Base-by-base conservation (phyloP, 2,329 filamentous ascomycete species). In the Emericellopsis cladophorae region DNA sequence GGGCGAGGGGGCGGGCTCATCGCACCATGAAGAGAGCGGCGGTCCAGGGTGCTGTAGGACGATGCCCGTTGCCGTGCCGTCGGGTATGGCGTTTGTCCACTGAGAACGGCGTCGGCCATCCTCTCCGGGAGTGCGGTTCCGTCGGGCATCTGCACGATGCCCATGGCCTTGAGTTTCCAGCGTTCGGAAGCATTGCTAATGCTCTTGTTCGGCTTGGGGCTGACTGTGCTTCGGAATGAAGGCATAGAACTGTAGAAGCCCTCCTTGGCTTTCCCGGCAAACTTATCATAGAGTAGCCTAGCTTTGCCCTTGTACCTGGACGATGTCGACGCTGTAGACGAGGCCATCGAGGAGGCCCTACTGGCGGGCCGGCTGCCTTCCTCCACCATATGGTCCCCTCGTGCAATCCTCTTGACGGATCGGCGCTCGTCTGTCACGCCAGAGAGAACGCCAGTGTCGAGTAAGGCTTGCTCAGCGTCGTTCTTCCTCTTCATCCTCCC, bases 111-210 rank as follows among this genome's bases (percentile, higher is more conserved):
- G 31, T 62, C 49, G 11, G 67, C 68, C 33, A 76, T 57, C 3
- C 62, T 60, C 45, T 76, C 71, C 6, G 71, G 72, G 3, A 74
- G 49, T 45, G 68, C 71, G 37, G 68, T 64, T n/a, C 72, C 65
- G 45, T 76, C 65, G 5, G 67, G 62, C 62, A 73, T 66, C 45
- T 65, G 67, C 3, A 72, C 67, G 15, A 75, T 61, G 9, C 65
- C 67, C 65, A 69, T 68, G 34, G 66, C 65, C 40, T 68, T 69
- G 43, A 70, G 55, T 5, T 59, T 55, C 67, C 67, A 70, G 32
- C 62, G 56, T 40, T 65, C 62, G 7, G 65, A 67, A 7, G 60
- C 60, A 39, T 54, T 62, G 49, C 61, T 65, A 4, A 51, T 41
- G 9, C 55, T 51, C 31, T 48, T 50, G 4, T 48, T 42, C 7